These are phyloP conservation scores for Silene coronaria DNA, from an alignment of 179 eudicot genomes.

Conservation along the genomic window DNA sequence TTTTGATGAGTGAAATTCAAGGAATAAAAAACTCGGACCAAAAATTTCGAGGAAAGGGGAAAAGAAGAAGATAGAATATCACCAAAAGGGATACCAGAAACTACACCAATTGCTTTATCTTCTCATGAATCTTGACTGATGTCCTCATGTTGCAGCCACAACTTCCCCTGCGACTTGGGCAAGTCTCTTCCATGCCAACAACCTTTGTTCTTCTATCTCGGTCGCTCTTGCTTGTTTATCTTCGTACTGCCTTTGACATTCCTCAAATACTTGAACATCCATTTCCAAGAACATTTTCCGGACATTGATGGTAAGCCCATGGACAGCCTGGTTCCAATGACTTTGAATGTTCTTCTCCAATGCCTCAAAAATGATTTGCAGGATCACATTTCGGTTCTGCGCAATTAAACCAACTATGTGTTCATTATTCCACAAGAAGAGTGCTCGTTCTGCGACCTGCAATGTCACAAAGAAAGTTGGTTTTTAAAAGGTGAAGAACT, in stretches of 20 bases:
- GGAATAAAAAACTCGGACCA: constrained; percentile 12
- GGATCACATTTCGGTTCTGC: constrained; percentile 41
- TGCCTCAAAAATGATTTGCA: constrained; percentile 56
- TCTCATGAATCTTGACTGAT: background rate
- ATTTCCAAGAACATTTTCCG: background rate
- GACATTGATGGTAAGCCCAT: constrained; percentile 54
- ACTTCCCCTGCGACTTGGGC: constrained; percentile 44
- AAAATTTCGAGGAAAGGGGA: constrained; percentile 18
- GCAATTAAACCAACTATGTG: constrained; percentile 51
- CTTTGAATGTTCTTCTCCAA: constrained; percentile 48
- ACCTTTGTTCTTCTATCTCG: constrained; percentile 42
- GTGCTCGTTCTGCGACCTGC: constrained; percentile 53
- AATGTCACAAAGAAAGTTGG: background rate
- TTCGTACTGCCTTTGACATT: background rate
- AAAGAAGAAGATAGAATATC: background rate
- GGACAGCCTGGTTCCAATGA: constrained; percentile 62
- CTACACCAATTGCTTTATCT: background rate
- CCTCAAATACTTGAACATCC: background rate
- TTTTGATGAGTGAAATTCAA: constrained; percentile 27
- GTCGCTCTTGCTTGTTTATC: constrained; percentile 28
- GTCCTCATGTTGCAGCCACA: constrained; percentile 29
- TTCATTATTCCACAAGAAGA: constrained; percentile 58
- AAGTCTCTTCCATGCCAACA: constrained; percentile 46
- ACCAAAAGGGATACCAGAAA: background rate
- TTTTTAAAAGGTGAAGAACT: background rate